Conservation (phyloP, 2,329 filamentous ascomycete genomes). For the Cucurbitaria berberidis region DNA sequence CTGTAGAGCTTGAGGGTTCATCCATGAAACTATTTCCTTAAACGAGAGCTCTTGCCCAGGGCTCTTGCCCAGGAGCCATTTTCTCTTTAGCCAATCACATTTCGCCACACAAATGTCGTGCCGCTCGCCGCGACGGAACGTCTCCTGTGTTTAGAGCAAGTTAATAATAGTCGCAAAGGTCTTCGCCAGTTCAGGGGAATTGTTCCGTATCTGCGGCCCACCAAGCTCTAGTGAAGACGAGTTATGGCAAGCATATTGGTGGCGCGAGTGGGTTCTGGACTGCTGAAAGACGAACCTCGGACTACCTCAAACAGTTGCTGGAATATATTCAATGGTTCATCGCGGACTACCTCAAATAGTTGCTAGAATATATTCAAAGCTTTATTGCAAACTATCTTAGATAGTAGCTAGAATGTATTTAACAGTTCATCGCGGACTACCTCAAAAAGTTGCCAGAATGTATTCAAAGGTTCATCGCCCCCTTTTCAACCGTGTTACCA, state of each 20-base stretch:
- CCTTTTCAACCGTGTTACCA: no score
- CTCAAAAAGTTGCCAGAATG: no score
- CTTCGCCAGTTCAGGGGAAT: not conserved
- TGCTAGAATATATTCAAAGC: no score
- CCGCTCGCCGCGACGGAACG: not conserved
- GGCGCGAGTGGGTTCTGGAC: not conserved
- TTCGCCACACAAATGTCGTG: not conserved
- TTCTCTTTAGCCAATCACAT: conserved; percentile 6
- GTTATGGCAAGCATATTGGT: not conserved
- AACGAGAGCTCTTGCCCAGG: no score
- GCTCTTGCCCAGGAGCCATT: not conserved
- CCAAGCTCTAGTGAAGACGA: not conserved
- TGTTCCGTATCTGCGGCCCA: not conserved
- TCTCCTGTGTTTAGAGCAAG: not conserved
- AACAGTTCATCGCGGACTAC: no score
- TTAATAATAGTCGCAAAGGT: not conserved
- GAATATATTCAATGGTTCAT: no score
- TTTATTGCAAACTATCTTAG: no score
- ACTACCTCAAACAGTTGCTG: no score
- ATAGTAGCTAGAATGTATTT: no score
- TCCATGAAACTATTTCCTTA: conserved; percentile 25
- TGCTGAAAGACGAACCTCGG: no score
- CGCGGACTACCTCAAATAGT: no score
- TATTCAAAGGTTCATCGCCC: no score
- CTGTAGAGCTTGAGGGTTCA: conserved; percentile 28